Evolutionary conservation across 208 protist species (phyloP).

Genomic region (Angomonas desouzai): DNA sequence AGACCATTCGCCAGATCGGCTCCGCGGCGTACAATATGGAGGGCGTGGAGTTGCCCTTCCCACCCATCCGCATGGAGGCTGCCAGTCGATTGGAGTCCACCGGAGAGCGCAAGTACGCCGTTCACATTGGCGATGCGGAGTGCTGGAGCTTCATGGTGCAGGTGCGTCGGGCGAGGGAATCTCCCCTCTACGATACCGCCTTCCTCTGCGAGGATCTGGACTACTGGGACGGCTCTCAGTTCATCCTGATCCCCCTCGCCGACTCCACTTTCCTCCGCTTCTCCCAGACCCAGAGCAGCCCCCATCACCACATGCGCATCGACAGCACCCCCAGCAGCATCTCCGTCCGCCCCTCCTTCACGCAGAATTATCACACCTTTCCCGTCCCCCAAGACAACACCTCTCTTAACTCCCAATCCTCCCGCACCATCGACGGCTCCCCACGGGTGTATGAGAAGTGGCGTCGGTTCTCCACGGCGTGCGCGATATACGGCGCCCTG

Average conservation of each 20-base stretch:
- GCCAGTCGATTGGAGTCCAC: not conserved
- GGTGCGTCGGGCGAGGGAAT: conserved; percentile 15
- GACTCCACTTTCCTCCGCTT: not conserved
- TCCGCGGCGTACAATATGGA: conserved; percentile 8
- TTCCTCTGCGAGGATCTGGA: conserved; percentile 16
- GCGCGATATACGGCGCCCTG: conserved; percentile 51
- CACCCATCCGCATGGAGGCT: not conserved
- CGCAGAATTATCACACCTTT: conserved; percentile 3
- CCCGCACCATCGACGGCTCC: not conserved
- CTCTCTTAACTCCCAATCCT: conserved; percentile 1
- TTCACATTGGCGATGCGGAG: conserved; percentile 35
- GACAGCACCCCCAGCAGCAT: not conserved
- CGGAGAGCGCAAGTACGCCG: conserved; percentile 17
- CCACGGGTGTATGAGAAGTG: conserved; percentile 30
- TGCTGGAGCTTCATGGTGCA: conserved; percentile 28
- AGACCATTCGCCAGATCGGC: conserved; percentile 25
- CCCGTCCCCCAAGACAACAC: not conserved
- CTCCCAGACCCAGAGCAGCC: not conserved
- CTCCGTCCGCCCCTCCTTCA: not conserved
- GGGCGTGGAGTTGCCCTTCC: not conserved
- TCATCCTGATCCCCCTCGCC: conserved; percentile 26
- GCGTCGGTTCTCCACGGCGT: conserved; percentile 41
- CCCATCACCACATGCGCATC: not conserved
- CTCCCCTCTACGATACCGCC: conserved; percentile 24
- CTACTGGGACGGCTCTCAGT: conserved; percentile 34